phyloP scores from a whole-genome alignment of 2,329 filamentous ascomycete genomes.

The Monascus ruber region DNA sequence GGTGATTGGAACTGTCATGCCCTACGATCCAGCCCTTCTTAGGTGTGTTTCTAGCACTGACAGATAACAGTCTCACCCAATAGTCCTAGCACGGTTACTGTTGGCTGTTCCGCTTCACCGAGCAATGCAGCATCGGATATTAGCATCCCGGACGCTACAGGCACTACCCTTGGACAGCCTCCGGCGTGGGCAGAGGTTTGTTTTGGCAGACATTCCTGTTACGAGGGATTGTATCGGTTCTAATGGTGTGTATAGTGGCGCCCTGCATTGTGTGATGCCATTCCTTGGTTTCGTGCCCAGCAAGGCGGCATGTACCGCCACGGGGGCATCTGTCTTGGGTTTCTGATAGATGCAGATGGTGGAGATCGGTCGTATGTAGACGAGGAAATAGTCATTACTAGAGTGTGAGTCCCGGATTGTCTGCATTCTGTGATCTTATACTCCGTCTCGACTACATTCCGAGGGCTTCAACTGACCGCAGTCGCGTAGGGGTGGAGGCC shows the following conservation, averaged over 20 bases:
- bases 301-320: constrained; percentile 49
- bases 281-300: constrained; percentile 51
- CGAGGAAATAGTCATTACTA: constrained; percentile 51
- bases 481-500: constrained; percentile 42
- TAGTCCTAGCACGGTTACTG: no score
- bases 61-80: no score
- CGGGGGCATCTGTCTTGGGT: constrained; percentile 40
- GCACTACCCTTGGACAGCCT: constrained; percentile 21
- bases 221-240: not conserved
- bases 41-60: no score
- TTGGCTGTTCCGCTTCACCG: no score
- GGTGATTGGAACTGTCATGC: no score
- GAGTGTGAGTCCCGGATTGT: constrained; percentile 39
- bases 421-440: not conserved
- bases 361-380: constrained; percentile 48
- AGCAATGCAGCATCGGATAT: no score
- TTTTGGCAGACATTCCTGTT: not conserved
- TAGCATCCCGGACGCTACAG: no score
- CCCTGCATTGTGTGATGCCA: constrained; percentile 51
- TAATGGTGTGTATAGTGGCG: constrained; percentile 25
- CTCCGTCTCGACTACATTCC: not conserved
- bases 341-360: constrained; percentile 48
- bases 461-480: not conserved
- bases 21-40: no score
- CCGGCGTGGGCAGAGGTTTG: constrained; percentile 44